Conservation (phyloP, 306 rosid genomes). For the Fagus sylvatica region DNA sequence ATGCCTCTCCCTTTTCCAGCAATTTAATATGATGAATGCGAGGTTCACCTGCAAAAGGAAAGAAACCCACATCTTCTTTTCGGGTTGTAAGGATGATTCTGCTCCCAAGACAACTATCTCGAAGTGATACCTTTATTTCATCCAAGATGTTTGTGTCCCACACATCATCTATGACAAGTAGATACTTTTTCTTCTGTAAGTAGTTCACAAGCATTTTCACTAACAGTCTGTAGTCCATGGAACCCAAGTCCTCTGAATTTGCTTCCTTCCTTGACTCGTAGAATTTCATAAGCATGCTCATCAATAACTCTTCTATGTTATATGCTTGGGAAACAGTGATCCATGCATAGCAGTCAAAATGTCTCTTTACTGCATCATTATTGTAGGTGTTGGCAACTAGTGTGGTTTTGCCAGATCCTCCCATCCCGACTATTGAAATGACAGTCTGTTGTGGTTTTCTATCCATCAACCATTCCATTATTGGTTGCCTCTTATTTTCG, state of each 20-base stretch:
- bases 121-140: not conserved
- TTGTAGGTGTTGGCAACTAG: not conserved
- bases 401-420: constrained; percentile 12
- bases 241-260: not conserved
- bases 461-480: not conserved
- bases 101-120: no score
- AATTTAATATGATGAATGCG: not conserved
- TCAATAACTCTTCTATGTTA: not conserved
- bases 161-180: not conserved
- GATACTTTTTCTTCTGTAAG: not conserved
- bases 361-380: not conserved
- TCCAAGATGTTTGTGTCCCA: not conserved
- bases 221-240: not conserved
- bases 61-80: not conserved
- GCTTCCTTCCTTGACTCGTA: not conserved
- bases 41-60: no score
- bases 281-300: not conserved
- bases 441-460: not conserved
- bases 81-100: not conserved
- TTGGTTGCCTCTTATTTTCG: accelerated
- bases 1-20: no score
- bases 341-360: not conserved
- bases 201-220: not conserved
- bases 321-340: not conserved
- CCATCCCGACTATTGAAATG: constrained; percentile 19